These are phyloP conservation scores for Epichloe sylvatica DNA, from an alignment of 2,329 filamentous ascomycete species.

Conservation along the genomic window DNA sequence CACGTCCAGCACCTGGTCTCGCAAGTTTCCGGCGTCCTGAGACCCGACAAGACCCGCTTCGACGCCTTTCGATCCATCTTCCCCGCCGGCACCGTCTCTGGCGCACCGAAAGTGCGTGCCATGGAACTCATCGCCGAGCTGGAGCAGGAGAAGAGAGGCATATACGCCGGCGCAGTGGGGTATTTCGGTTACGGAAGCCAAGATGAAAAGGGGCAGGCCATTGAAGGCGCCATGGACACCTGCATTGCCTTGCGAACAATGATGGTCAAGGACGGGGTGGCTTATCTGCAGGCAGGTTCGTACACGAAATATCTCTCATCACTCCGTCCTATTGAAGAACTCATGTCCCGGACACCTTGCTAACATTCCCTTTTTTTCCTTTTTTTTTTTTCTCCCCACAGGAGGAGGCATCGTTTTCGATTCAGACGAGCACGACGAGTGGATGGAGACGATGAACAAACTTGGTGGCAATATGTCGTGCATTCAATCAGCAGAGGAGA, in stretches of 20 bases:
- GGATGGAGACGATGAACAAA: constrained; percentile 94
- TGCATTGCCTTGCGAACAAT: constrained; percentile 75
- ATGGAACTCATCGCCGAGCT: constrained; percentile 97
- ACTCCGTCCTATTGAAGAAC: too few species aligned
- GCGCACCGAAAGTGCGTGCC: constrained; percentile 86
- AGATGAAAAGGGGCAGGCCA: constrained; percentile 44
- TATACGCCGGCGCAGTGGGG: constrained; percentile 91
- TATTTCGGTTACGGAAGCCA: constrained; percentile 85
- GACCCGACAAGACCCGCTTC: constrained; percentile 73
- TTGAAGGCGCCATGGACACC: constrained; percentile 84
- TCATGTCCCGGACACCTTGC: not conserved
- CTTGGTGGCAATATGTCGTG: constrained; percentile 78
- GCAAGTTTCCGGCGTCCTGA: constrained; percentile 83
- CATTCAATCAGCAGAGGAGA: constrained; percentile 68
- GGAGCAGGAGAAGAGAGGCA: constrained; percentile 82
- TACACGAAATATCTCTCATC: constrained; percentile 1
- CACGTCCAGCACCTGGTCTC: constrained; percentile 96
- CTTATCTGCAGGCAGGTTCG: constrained; percentile 71
- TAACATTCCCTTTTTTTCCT: not conserved
- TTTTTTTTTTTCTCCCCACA: not conserved
- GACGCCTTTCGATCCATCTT: constrained; percentile 95
- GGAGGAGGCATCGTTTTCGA: constrained; percentile 89
- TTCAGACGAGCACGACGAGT: constrained; percentile 81
- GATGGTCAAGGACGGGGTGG: constrained; percentile 80
- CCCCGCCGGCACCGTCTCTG: constrained; percentile 88